Evolutionary conservation across 345 rosid genomes (phyloP), one percentile per base, ranked within the genome.

Genomic region (Kandelia obovata): DNA sequence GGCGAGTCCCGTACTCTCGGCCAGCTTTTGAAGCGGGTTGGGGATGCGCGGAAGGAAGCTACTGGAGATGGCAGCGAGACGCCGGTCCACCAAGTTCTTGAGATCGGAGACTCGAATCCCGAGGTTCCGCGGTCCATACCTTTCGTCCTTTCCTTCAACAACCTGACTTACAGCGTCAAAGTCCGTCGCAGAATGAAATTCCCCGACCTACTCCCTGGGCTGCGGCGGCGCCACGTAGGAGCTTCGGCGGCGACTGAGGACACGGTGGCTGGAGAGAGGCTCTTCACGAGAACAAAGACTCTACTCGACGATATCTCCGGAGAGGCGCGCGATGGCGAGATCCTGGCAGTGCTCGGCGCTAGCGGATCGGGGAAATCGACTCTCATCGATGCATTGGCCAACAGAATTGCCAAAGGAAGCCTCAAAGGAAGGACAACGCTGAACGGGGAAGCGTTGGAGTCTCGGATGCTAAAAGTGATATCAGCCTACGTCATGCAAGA

Each of bases 401-500:
- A 95, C 51, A 75, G 99, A 58, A 92, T 95, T 2, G 90, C 96
- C 0, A 95, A 87, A 65, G 96, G 84, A 19, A 86, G 91, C 67
- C 81, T 94, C 79, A 86, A 82, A 71, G 99, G 99, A 5, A 73
- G 63, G 13, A 83, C 87, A 28, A 83, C 82, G 0, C 79, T 94
- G 2, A 94, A 94, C 62, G 96, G 93, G 2, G 96, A 94, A 61
- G 75, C 69, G 6, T 70, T 94, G 51, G 97, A 86, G 58, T 92
- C 97, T 17, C 72, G 92, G 31, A 78, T 84, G 89, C 73, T 88
- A 64, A 94, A 92, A 37, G 96, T 86, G 71, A 94, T 92, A 16
- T 94, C 96, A 0, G 97, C 96, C 11, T 94, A 94, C 66, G 97
- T 94, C 39, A 91, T 89, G 98, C 98, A 91, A 69, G 98, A 94